These are phyloP conservation scores for Solanum arcanum DNA, from an alignment of 257 asterid species.

Conservation along the genomic window DNA sequence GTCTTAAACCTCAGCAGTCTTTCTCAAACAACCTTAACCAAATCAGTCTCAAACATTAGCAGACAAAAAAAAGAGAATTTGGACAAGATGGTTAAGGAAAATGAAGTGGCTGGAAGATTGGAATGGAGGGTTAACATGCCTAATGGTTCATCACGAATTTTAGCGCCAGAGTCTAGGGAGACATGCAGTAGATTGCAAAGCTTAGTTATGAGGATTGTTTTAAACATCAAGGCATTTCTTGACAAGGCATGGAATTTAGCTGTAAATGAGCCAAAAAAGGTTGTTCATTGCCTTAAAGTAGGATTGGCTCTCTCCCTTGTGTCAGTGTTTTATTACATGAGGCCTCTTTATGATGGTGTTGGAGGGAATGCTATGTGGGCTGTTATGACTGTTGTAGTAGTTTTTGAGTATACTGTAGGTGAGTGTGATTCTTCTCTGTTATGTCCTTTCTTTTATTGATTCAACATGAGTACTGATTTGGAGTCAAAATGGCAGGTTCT, in stretches of 20 bases:
- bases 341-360: constrained; percentile 66
- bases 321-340: constrained; percentile 71
- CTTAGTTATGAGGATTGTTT: constrained; percentile 2
- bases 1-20: not conserved
- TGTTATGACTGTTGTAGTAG: constrained; percentile 79
- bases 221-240: constrained; percentile 26
- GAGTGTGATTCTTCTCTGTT: constrained; percentile 2
- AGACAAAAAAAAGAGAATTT: not conserved
- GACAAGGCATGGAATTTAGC: constrained; percentile 52
- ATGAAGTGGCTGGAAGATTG: constrained; percentile 10
- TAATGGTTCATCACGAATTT: constrained; percentile 29
- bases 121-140: constrained; percentile 61
- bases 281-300: constrained; percentile 62
- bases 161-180: constrained; percentile 18
- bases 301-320: constrained; percentile 66
- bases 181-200: constrained; percentile 1
- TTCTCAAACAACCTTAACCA: not conserved
- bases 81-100: constrained; percentile 8
- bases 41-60: not conserved
- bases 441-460: not conserved
- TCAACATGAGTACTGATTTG: not conserved
- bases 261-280: constrained; percentile 51
- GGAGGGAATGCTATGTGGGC: constrained; percentile 95
- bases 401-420: constrained; percentile 77
- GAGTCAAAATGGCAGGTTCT: constrained; percentile 38